phyloP scores from a whole-genome alignment of 805 yeast genomes.

The Candida succiphila region DNA sequence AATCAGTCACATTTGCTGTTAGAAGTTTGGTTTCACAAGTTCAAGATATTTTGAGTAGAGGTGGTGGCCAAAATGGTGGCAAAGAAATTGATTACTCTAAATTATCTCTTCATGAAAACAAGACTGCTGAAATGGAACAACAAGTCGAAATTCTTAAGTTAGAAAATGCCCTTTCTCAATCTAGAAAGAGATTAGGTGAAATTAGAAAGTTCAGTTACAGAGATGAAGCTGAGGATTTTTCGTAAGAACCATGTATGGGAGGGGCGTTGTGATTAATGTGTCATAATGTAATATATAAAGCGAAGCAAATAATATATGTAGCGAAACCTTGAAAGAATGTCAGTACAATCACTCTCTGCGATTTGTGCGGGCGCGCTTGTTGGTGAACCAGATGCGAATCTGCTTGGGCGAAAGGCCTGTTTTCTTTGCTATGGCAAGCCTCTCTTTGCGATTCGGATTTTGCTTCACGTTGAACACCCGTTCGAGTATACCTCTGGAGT shows the following conservation, averaged over 20 bases:
- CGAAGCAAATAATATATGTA: too few relatives aligned
- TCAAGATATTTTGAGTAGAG: constrained; percentile 40
- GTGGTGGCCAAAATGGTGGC: constrained; percentile 16
- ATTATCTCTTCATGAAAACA: constrained; percentile 68
- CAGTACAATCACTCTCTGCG: too few relatives aligned
- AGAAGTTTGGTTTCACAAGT: constrained; percentile 62
- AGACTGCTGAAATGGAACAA: constrained; percentile 84
- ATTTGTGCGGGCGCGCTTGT: constrained; percentile 2
- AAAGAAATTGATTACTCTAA: constrained; percentile 54
- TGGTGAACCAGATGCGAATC: constrained; percentile 9
- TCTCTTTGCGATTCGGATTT: constrained; percentile 7
- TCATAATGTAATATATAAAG: too few relatives aligned
- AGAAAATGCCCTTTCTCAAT: constrained; percentile 60
- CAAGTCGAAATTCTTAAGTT: constrained; percentile 82
- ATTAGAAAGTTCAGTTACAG: constrained; percentile 72
- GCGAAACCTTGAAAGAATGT: too few relatives aligned
- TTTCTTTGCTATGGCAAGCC: constrained; percentile 5
- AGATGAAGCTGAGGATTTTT: constrained; percentile 54
- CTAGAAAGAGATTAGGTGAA: constrained; percentile 77
- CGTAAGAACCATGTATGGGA: too few relatives aligned
- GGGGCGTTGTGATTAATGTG: too few relatives aligned
- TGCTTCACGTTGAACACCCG: constrained; percentile 3
- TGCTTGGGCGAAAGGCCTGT: constrained; percentile 5
- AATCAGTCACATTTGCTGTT: constrained; percentile 68
- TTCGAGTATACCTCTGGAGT: too few relatives aligned